These are phyloP conservation scores for Cyberlindnera lachancei DNA, from an alignment of 805 yeast species.

Conservation along the genomic window DNA sequence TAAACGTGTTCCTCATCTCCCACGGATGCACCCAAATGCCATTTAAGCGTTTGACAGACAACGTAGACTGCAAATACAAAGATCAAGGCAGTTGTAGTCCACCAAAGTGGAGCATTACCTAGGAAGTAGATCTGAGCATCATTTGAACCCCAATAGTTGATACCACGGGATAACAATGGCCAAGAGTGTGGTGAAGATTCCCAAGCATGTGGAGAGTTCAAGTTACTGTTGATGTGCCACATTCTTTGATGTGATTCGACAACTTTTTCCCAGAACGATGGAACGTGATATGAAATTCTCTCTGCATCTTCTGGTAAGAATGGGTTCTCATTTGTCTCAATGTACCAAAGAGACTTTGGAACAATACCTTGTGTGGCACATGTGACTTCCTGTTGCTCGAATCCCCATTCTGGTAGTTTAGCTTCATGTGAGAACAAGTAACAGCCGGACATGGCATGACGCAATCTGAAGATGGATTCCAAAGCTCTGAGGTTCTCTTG, in stretches of 20 bases:
- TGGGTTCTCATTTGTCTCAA: slow-evolving; percentile 59
- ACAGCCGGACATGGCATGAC: slow-evolving; percentile 76
- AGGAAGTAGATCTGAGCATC: slow-evolving; percentile 58
- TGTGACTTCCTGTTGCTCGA: slow-evolving; percentile 78
- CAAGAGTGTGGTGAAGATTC: slow-evolving; percentile 67
- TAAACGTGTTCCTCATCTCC: slow-evolving; percentile 44
- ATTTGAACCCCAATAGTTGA: slow-evolving; percentile 67
- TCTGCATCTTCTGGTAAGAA: slow-evolving; percentile 37
- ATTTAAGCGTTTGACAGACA: slow-evolving; percentile 40
- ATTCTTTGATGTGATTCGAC: slow-evolving; percentile 60
- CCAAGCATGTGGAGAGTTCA: slow-evolving; percentile 62
- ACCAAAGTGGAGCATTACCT: slow-evolving; percentile 80
- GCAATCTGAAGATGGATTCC: slow-evolving; percentile 62
- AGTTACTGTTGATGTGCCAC: slow-evolving; percentile 71
- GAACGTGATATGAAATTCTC: slow-evolving; percentile 44
- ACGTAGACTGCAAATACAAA: slow-evolving; percentile 41
- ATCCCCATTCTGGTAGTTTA: slow-evolving; percentile 78
- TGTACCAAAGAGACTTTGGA: slow-evolving; percentile 59
- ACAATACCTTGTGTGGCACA: slow-evolving; percentile 65
- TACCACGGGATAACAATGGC: slow-evolving; percentile 74
- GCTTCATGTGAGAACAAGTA: slow-evolving; percentile 68
- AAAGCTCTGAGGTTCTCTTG: slow-evolving; percentile 53
- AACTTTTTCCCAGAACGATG: slow-evolving; percentile 51
- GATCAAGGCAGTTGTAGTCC: slow-evolving; percentile 53
- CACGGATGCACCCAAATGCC: slow-evolving; percentile 55